Evolutionary conservation across 768 basidiomycete species (phyloP).

Genomic region (Naganishia vaughanmartiniae): DNA sequence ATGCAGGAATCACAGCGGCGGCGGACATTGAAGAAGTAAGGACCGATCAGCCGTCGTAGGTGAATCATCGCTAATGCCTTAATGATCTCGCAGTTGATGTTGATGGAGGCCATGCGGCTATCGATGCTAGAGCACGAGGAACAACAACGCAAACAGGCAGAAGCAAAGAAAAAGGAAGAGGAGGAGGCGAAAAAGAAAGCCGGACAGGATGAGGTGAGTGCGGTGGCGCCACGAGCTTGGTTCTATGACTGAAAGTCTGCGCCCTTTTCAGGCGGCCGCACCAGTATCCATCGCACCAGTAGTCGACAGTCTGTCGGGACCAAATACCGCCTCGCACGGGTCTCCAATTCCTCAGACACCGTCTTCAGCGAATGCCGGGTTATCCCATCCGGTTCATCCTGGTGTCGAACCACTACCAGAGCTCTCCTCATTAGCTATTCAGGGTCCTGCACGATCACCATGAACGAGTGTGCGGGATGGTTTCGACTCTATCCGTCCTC

Average conservation of each 20-base stretch:
- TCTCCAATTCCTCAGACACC: neutral
- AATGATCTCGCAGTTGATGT: constrained; percentile 68
- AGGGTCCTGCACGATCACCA: neutral
- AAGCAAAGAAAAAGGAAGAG: constrained; percentile 34
- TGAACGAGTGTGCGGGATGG: neutral
- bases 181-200: constrained; percentile 1
- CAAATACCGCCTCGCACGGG: neutral
- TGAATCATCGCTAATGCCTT: neutral
- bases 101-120: constrained; percentile 98
- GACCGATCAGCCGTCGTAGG: too few species aligned
- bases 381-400: neutral
- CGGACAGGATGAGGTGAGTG: constrained; percentile 5
- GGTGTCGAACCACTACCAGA: neutral
- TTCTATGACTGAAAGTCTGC: neutral
- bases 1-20: constrained; percentile 45
- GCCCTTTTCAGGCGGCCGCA: too few species aligned
- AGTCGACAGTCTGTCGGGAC: neutral
- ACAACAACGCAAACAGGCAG: constrained; percentile 64
- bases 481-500: neutral
- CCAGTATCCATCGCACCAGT: neutral
- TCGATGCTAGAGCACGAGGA: constrained; percentile 93
- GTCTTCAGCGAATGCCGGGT: neutral
- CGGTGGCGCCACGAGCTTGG: neutral
- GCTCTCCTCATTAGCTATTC: neutral
- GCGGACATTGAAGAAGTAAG: constrained; percentile 34